Base-by-base conservation (phyloP, 345 rosid species). In the Corchorus capsularis region DNA sequence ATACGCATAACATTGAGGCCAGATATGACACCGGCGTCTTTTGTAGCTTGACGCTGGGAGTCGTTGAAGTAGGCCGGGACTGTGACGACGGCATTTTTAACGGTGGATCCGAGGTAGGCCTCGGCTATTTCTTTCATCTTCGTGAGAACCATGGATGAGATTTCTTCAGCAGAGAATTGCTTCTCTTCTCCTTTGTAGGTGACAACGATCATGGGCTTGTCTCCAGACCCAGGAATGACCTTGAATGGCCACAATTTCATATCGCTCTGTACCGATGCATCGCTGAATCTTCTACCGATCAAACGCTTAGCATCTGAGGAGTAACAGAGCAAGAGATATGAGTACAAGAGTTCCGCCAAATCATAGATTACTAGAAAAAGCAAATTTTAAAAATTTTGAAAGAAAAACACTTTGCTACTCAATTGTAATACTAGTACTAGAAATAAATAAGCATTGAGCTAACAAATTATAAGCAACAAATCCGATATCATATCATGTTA, bases 241-340 rank as follows among this genome's bases (percentile, higher is more conserved):
- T 72, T 72, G 55, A 72, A 72, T 9, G 75, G 75, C 67, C 85
- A 82, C 63, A 78, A 66, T 63, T 85, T 82, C 16, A 71, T 82
- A 55, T 82, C 84, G 59, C 80, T 78, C 72, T 80, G 79, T 6
- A 79, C 79, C 9, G 84, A 69, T n/a, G 85, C n/a, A 32, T 85
- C 82, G 16, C 77, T 73, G 70, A 78, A 80, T 43, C 85, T 77
- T 66, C 85, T 78, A 16, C 85, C 87, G 37, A 85, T 77, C 82
- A 85, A 71, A 77, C 83, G 75, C 81, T 85, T 82, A 0, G 78
- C 80, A 81, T 83, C 63, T 64, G 43, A 5, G 20, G 8, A 20
- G 1, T 43, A 8, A 19, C 0, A 22, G 15, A 59, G 9, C 39
- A 43, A 59, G 8, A 68, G 1, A 50, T 34, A 50, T 8, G 34